phyloP scores from a whole-genome alignment of 2,329 filamentous ascomycete species.

The Colletotrichum lini region DNA sequence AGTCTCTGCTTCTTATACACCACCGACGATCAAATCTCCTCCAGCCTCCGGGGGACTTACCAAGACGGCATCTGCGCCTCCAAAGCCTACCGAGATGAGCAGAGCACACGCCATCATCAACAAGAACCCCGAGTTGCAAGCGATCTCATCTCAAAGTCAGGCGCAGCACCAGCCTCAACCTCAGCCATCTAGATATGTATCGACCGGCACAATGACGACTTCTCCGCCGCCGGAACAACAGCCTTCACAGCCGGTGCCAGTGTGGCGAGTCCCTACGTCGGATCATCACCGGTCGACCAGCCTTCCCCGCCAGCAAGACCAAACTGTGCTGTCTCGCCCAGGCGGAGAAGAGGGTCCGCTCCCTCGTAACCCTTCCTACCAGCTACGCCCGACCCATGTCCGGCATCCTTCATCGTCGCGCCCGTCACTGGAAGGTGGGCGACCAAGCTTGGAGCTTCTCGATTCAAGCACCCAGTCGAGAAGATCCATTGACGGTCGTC shows the following conservation, averaged over 20 bases:
- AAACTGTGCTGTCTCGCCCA: conserved; percentile 14
- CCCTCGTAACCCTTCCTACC: conserved; percentile 46
- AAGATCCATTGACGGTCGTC: conserved; percentile 67
- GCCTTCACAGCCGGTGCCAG: conserved; percentile 53
- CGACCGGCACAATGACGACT: conserved; percentile 84
- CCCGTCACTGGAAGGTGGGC: conserved; percentile 79
- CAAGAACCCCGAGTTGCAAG: conserved; percentile 73
- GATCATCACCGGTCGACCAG: conserved; percentile 49
- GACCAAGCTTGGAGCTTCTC: conserved; percentile 75
- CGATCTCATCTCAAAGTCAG: conserved; percentile 64
- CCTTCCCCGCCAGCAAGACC: conserved; percentile 47
- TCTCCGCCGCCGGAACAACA: conserved; percentile 68
- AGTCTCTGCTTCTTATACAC: conserved; percentile 49
- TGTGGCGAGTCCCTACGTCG: conserved; percentile 44
- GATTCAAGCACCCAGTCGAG: conserved; percentile 66
- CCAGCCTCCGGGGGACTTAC: conserved; percentile 48
- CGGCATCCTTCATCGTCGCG: conserved; percentile 67
- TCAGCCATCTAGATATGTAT: conserved; percentile 58
- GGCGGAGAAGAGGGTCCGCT: conserved; percentile 44
- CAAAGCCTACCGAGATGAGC: conserved; percentile 65
- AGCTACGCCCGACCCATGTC: conserved; percentile 47
- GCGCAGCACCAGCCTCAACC: conserved; percentile 41
- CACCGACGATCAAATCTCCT: conserved; percentile 42
- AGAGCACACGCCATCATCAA: conserved; percentile 76
- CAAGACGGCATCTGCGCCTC: conserved; percentile 55